Conservation (phyloP, 306 rosid species). For the Cicer chorassanicum region DNA sequence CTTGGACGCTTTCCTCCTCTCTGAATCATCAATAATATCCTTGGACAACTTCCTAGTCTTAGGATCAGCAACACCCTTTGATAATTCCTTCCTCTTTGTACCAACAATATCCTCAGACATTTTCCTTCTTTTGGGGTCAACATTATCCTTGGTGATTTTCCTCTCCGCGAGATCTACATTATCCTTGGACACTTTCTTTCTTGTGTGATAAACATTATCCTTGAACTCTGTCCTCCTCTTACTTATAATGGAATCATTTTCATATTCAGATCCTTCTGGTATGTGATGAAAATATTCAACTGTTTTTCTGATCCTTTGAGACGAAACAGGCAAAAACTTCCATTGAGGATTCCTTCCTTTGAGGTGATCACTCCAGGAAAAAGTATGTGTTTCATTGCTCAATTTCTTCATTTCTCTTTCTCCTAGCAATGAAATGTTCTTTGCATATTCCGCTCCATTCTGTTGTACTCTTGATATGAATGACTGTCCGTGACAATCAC, state of each 20-base stretch:
- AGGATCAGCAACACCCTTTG: constrained; percentile 29
- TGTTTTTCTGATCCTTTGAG: constrained; percentile 68
- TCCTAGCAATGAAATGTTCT: constrained; percentile 49
- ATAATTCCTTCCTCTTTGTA: background rate
- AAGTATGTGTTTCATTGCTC: constrained; percentile 45
- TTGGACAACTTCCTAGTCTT: constrained; percentile 14
- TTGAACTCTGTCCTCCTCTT: constrained; percentile 55
- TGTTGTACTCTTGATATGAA: constrained; percentile 55
- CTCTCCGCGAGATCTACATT: constrained; percentile 13
- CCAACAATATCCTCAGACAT: constrained; percentile 27
- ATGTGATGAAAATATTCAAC: constrained; percentile 45
- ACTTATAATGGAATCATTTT: constrained; percentile 45
- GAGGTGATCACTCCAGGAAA: constrained; percentile 67
- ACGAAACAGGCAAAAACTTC: constrained; percentile 60
- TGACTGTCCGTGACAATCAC: constrained; percentile 44
- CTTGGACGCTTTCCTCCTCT: background rate
- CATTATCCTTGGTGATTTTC: constrained; percentile 18
- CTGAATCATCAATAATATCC: constrained; percentile 1
- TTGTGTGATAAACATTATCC: constrained; percentile 35
- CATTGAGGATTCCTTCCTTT: constrained; percentile 58
- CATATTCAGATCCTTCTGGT: constrained; percentile 44
- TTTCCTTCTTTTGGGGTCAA: background rate
- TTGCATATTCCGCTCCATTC: constrained; percentile 60
- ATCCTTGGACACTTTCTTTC: constrained; percentile 27
- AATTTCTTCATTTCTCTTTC: constrained; percentile 49